Conservation (phyloP, 768 basidiomycete genomes). For the Termitomyces sp. region DNA sequence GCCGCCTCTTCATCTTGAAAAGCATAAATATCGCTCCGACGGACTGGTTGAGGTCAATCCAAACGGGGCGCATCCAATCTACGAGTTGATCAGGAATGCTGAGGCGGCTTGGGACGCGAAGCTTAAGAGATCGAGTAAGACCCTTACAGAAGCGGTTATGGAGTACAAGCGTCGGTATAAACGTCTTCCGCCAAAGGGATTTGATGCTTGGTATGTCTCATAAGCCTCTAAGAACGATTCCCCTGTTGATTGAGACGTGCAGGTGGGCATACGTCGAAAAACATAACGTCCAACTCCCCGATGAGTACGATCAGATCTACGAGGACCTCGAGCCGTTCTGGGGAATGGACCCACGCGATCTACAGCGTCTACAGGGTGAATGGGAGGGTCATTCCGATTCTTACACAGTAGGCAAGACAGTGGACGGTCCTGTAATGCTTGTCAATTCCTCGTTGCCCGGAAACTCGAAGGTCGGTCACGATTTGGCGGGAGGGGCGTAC, state of each 20-base stretch:
- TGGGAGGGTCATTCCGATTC: constrained; percentile 36
- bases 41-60: constrained; percentile 40
- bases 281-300: constrained; percentile 69
- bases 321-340: constrained; percentile 81
- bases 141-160: constrained; percentile 67
- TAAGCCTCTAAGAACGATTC: background rate
- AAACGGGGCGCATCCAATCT: constrained; percentile 66
- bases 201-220: constrained; percentile 69
- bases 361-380: constrained; percentile 30
- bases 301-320: constrained; percentile 77
- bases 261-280: constrained; percentile 52
- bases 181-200: constrained; percentile 77
- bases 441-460: constrained; percentile 26
- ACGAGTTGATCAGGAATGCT: constrained; percentile 69
- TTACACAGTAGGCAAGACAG: constrained; percentile 36
- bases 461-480: constrained; percentile 15
- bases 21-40: constrained; percentile 32
- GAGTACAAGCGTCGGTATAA: constrained; percentile 78
- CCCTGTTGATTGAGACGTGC: background rate
- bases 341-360: constrained; percentile 45
- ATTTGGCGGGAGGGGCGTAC: constrained; percentile 26
- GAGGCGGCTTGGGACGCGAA: constrained; percentile 61
- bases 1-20: constrained; percentile 12
- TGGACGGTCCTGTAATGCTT: constrained; percentile 21
- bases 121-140: constrained; percentile 65